phyloP scores from a whole-genome alignment of 1,284 basidiomycete genomes.

The Tilletia indica region DNA sequence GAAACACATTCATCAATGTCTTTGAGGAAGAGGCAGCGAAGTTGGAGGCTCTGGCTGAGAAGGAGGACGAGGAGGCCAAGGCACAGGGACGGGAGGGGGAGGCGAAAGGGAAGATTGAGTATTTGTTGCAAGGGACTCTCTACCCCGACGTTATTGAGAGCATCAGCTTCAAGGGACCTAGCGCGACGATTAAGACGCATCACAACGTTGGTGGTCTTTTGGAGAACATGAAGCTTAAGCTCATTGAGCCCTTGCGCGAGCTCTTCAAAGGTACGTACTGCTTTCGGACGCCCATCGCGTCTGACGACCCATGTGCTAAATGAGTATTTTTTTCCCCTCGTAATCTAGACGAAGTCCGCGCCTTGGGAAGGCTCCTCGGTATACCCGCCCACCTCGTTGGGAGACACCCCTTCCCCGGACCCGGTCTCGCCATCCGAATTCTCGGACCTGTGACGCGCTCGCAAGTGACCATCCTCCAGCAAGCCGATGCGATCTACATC shows the following conservation, averaged over 20 bases:
- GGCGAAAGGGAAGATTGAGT: conserved; percentile 78
- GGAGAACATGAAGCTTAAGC: conserved; percentile 97
- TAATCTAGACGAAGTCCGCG: conserved; percentile 82
- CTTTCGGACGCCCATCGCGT: not conserved
- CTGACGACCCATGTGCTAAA: too few species aligned
- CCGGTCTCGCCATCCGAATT: conserved; percentile 97
- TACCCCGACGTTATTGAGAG: conserved; percentile 99
- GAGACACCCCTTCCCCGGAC: conserved; percentile 98
- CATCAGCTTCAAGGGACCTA: conserved; percentile 98
- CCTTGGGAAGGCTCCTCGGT: conserved; percentile 80
- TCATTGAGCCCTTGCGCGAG: conserved; percentile 95
- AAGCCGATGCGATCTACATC: conserved; percentile 94
- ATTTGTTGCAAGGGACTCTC: conserved; percentile 95
- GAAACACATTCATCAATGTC: conserved; percentile 97
- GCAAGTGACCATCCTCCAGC: conserved; percentile 91
- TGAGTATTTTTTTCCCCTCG: too few species aligned
- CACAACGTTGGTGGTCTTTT: conserved; percentile 97
- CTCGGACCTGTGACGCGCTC: conserved; percentile 88
- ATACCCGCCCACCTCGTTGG: conserved; percentile 93
- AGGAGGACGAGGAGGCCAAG: conserved; percentile 68
- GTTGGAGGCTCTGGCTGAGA: conserved; percentile 79
- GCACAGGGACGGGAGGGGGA: conserved; percentile 41
- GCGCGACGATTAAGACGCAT: conserved; percentile 98
- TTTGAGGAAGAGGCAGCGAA: conserved; percentile 91
- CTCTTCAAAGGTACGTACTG: conserved; percentile 85